phyloP scores from a whole-genome alignment of 1,284 basidiomycete species.

The Trichosporon ovoides region DNA sequence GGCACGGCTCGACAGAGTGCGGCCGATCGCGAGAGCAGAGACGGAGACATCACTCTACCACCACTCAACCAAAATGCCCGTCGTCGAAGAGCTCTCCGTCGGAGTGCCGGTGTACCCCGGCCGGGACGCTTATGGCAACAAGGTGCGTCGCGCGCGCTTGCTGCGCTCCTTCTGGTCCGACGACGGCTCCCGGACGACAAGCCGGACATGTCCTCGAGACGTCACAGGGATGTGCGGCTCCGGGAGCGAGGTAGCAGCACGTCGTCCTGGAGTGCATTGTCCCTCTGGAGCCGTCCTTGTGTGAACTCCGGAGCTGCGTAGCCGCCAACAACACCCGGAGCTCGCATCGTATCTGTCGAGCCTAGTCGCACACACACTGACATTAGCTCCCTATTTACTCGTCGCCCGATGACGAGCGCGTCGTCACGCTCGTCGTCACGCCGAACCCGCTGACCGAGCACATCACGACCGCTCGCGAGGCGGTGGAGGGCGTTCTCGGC shows the following conservation, averaged over 20 bases:
- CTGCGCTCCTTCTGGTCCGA: no score
- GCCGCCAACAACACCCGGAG: neutral
- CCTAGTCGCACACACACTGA: neutral
- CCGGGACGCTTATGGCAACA: slow-evolving; percentile 29
- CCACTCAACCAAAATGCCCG: slow-evolving; percentile 2
- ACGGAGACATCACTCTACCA: neutral
- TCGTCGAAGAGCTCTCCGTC: slow-evolving; percentile 2
- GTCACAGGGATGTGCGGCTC: neutral
- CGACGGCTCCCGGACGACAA: neutral
- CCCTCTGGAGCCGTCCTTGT: no score
- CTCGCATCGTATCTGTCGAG: no score
- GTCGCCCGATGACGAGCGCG: slow-evolving; percentile 46
- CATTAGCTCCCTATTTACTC: slow-evolving; percentile 74
- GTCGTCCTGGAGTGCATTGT: no score
- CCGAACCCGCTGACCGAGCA: slow-evolving; percentile 66
- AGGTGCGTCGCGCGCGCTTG: slow-evolving; percentile 23
- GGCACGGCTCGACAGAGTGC: neutral
- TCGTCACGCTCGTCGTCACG: slow-evolving; percentile 64
- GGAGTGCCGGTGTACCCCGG: slow-evolving; percentile 26
- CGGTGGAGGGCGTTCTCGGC: slow-evolving; percentile 55
- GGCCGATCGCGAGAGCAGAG: neutral
- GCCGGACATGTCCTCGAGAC: neutral
- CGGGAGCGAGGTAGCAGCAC: neutral
- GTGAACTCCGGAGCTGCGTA: neutral
- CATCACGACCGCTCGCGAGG: slow-evolving; percentile 62